Percentiles rank a stretch among this genome's conserved stretches.
These are phyloP conservation scores for Bimuria novae-zelandiae DNA, from an alignment of 2,329 filamentous ascomycete species.

Conservation along the genomic window DNA sequence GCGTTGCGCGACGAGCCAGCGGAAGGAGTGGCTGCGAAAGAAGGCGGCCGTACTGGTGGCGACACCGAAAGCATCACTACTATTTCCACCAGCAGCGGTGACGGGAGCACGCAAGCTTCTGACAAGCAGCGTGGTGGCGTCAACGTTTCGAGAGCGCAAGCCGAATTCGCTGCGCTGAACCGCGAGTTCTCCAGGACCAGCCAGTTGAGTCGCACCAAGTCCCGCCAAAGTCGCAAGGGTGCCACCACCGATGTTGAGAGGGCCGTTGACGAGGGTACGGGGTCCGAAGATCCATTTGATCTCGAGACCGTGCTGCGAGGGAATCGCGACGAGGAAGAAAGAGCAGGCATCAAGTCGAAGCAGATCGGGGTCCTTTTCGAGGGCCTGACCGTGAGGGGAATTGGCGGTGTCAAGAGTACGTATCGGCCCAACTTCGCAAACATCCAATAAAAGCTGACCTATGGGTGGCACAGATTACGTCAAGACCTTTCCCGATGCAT, in stretches of 20 bases:
- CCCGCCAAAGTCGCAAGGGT: constrained; percentile 48
- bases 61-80: constrained; percentile 29
- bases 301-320: constrained; percentile 75
- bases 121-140: constrained; percentile 47
- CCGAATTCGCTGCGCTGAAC: constrained; percentile 70
- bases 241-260: constrained; percentile 63
- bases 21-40: constrained; percentile 31
- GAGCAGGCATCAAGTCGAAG: constrained; percentile 80
- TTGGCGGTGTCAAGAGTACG: constrained; percentile 71
- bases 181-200: constrained; percentile 50
- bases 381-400: constrained; percentile 73
- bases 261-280: constrained; percentile 42
- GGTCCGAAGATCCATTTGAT: constrained; percentile 65
- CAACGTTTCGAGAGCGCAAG: constrained; percentile 69
- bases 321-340: constrained; percentile 70
- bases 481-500: constrained; percentile 76
- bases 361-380: constrained; percentile 76
- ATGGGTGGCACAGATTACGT: constrained; percentile 2
- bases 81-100: constrained; percentile 26
- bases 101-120: constrained; percentile 12
- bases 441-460: constrained; percentile 23
- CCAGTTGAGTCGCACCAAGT: constrained; percentile 51
- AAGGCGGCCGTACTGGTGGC: constrained; percentile 20
- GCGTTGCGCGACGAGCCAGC: constrained; percentile 28
- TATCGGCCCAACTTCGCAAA: constrained; percentile 18